A percentile compares a stretch with the other conserved stretches of the same genome.
Conservation (phyloP, 208 protist genomes). For the Tritrichomonas musculus region DNA sequence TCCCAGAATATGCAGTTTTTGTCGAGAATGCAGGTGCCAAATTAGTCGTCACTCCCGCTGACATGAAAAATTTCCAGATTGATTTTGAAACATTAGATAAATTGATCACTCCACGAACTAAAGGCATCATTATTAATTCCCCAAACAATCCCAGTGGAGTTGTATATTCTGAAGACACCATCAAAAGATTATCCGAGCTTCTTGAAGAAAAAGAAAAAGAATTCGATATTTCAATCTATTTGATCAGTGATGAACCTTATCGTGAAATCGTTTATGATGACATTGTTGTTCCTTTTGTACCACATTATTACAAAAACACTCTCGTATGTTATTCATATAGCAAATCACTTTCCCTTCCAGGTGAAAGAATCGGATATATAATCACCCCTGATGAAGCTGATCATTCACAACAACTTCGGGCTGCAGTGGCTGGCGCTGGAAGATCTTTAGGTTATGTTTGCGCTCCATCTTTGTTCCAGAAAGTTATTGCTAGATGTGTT, state of each 20-base stretch:
- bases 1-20: conserved; percentile 5
- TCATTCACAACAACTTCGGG: not conserved
- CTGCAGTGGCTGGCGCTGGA: not conserved
- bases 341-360: not conserved
- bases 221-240: not conserved
- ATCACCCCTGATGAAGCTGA: not conserved
- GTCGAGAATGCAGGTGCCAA: not conserved
- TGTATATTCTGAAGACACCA: not conserved
- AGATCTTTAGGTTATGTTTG: not conserved
- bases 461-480: not conserved
- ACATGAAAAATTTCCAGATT: not conserved
- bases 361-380: conserved; percentile 5
- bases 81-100: not conserved
- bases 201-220: not conserved
- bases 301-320: not conserved
- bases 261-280: not conserved
- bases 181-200: not conserved
- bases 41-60: not conserved
- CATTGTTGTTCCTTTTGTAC: not conserved
- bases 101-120: not conserved
- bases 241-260: conserved; percentile 10
- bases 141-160: not conserved
- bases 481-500: not conserved
- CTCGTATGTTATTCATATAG: not conserved
- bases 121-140: not conserved